Base-by-base conservation (phyloP, 1,284 basidiomycete species). In the Tremellales sp. region DNA sequence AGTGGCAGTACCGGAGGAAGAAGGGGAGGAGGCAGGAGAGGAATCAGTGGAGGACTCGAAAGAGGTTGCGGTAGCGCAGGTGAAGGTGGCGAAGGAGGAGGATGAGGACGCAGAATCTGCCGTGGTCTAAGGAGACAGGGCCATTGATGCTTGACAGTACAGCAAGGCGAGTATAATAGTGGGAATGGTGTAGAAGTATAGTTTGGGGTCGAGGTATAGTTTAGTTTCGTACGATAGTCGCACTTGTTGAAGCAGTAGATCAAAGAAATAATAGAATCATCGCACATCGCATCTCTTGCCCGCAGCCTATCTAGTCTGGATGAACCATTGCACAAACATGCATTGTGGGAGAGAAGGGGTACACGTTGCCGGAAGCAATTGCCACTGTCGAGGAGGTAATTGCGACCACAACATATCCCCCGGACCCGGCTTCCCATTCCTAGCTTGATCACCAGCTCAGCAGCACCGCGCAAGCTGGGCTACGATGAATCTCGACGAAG, bases 401-500 rank as follows among this genome's bases (percentile, higher is more conserved):
- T 22, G n/a, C 39, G n/a, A 27, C 26, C n/a, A 22, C 39, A 16
- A 27, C 26, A 33, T 33, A 14, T 19, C 29, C 25, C 32, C 18
- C 28, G 14, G 31, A 16, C 13, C 29, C 10, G 16, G 29, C 10
- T 16, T 16, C 29, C 29, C 29, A 31, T 31, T 31, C 29, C 29
- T 31, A 10, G 10, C 29, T 31, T 31, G 21, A 43, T 21, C 18
- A 25, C n/a, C 21, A 43, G 28, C 13, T 16, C 21, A 32, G 18
- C 33, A 28, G 10, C 25, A 47, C 14, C 16, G 35, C 18, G 14
- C 31, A 13, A 35, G 68, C 49, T 84, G 68, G 7, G 77, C 85
- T 0, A 84, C 83, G 4, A 83, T 74, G 47, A 65, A 76, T 55
- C 60, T 76, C 64, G 65, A 59, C 2, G 74, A 74, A 37, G 86